A percentile compares a stretch with the other conserved stretches of the same genome.
Conservation (phyloP, 176 grass and related monocot genomes). For the Miscanthus lutarioriparius region DNA sequence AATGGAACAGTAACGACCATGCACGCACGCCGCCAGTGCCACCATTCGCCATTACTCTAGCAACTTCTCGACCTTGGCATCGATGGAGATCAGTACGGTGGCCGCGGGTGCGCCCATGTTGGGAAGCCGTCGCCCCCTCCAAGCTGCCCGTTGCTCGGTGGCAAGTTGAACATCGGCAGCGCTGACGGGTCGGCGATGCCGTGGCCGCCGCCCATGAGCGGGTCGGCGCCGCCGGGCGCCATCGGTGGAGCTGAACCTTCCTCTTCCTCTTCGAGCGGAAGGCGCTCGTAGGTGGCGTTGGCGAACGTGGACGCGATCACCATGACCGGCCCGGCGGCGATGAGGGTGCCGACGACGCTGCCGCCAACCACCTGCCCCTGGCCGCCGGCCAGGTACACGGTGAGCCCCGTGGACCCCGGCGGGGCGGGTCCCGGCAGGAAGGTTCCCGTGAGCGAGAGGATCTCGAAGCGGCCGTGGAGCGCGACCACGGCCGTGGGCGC, state of each 20-base stretch:
- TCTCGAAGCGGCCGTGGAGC: constrained; percentile 91
- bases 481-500: constrained; percentile 71
- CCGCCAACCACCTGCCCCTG: constrained; percentile 94
- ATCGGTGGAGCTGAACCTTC: constrained; percentile 33
- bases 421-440: constrained; percentile 88
- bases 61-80: neutral
- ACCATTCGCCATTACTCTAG: neutral
- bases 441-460: constrained; percentile 85
- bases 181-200: constrained; percentile 70
- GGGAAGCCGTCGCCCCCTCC: constrained; percentile 65
- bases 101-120: constrained; percentile 62
- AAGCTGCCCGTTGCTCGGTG: constrained; percentile 53
- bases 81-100: constrained; percentile 55
- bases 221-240: constrained; percentile 47
- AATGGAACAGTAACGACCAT: constrained; percentile 62
- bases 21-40: neutral
- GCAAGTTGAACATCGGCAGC: constrained; percentile 71
- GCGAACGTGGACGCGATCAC: constrained; percentile 96
- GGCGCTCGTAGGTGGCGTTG: constrained; percentile 90
- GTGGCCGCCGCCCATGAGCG: constrained; percentile 45
- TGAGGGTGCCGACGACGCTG: constrained; percentile 72
- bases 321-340: constrained; percentile 84
- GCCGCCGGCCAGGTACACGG: constrained; percentile 84
- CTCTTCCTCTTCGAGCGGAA: constrained; percentile 79
- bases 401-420: constrained; percentile 85